Evolutionary conservation across 2,329 filamentous ascomycete species (phyloP).

Genomic region (Exophiala mesophila): DNA sequence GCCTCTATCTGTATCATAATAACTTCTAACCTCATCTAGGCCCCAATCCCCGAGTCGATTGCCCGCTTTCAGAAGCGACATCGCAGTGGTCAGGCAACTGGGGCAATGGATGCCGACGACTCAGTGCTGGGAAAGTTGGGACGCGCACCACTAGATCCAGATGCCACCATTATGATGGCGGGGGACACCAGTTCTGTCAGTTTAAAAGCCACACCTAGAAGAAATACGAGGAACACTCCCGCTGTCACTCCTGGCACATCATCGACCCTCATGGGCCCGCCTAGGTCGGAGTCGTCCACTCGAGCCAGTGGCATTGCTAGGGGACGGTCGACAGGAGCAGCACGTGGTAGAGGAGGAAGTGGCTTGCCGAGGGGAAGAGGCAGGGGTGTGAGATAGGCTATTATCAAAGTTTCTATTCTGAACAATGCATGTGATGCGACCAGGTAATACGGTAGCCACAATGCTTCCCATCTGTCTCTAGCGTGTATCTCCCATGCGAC

Average conservation of each 20-base stretch:
- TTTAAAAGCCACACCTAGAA: slow-evolving; percentile 25
- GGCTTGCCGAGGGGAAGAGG: slow-evolving; percentile 33
- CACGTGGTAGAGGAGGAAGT: slow-evolving; percentile 17
- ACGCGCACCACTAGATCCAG: slow-evolving; percentile 9
- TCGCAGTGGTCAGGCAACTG: slow-evolving; percentile 28
- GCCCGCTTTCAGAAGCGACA: slow-evolving; percentile 57
- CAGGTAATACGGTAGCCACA: no score
- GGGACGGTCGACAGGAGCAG: slow-evolving; percentile 32
- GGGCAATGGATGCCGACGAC: slow-evolving; percentile 6
- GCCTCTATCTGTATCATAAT: no score
- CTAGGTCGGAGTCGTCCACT: slow-evolving; percentile 4
- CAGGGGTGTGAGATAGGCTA: slow-evolving; percentile 36
- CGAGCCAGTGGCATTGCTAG: slow-evolving; percentile 14
- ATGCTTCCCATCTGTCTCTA: no score
- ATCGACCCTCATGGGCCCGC: slow-evolving; percentile 2
- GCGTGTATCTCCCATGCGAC: no score
- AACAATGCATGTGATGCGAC: no score
- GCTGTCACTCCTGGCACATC: slow-evolving; percentile 14
- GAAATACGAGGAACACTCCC: slow-evolving; percentile 18
- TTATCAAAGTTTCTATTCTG: no score
- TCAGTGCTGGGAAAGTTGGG: slow-evolving; percentile 3
- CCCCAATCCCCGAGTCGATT: slow-evolving; percentile 80
- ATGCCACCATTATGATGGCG: slow-evolving; percentile 19
- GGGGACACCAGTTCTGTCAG: slow-evolving; percentile 23
- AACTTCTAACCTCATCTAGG: slow-evolving; percentile 54